phyloP scores from a whole-genome alignment of 2,329 filamentous ascomycete genomes.

The Fusarium subtropicale region DNA sequence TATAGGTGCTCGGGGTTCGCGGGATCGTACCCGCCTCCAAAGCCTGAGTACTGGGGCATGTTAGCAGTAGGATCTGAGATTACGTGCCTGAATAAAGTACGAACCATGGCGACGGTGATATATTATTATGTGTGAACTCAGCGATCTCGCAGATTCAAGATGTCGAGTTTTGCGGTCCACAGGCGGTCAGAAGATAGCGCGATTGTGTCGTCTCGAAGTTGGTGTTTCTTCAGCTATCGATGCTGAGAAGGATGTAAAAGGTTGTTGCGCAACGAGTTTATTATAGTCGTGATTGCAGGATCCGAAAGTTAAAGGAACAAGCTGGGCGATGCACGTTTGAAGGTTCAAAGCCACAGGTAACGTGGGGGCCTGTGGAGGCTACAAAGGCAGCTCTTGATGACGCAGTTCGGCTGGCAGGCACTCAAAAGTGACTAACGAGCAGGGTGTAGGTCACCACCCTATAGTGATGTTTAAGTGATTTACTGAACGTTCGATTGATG shows the following conservation, averaged over 20 bases:
- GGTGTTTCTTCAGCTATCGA: neutral
- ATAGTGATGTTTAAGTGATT: neutral
- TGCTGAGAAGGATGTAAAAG: no score
- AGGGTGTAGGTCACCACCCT: conserved; percentile 1
- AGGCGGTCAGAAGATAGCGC: conserved; percentile 35
- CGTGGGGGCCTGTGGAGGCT: conserved; percentile 40
- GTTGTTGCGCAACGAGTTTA: neutral
- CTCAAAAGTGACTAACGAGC: neutral
- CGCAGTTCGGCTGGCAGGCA: conserved; percentile 47
- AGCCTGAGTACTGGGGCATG: conserved; percentile 52
- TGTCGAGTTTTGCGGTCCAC: conserved; percentile 1
- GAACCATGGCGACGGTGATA: conserved; percentile 39
- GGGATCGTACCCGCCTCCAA: conserved; percentile 59
- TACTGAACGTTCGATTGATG: neutral
- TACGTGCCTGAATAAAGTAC: neutral
- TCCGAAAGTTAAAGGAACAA: conserved; percentile 24
- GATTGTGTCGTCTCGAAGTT: no score
- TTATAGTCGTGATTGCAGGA: neutral
- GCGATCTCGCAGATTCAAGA: conserved; percentile 17
- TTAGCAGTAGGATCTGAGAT: neutral
- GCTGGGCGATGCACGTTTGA: conserved; percentile 28
- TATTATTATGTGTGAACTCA: conserved; percentile 2
- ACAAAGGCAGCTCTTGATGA: conserved; percentile 52
- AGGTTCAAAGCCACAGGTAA: conserved; percentile 25
- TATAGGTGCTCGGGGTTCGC: conserved; percentile 62